phyloP scores from a whole-genome alignment of 805 yeast species.

The Ogataea paradorogensis region DNA sequence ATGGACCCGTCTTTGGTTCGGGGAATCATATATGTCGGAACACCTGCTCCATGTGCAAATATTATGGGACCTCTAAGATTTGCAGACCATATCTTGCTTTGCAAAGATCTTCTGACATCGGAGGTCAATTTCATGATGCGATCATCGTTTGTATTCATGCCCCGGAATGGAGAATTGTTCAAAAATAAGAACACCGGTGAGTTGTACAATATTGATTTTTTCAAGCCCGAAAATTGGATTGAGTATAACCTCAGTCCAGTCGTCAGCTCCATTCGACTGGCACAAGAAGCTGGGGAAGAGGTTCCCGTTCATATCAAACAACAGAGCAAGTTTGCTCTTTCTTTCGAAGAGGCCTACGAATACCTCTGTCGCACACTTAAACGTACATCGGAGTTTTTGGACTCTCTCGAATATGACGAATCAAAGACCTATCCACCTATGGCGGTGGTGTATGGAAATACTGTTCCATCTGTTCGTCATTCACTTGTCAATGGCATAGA shows the following conservation, averaged over 20 bases:
- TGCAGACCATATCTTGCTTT: constrained; percentile 76
- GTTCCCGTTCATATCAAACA: constrained; percentile 21
- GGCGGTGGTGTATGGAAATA: constrained; percentile 76
- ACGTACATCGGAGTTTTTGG: constrained; percentile 55
- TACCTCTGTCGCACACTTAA: constrained; percentile 63
- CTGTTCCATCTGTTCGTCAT: constrained; percentile 83
- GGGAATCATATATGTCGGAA: constrained; percentile 78
- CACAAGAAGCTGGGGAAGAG: constrained; percentile 27
- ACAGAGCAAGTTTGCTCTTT: constrained; percentile 31
- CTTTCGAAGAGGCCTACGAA: constrained; percentile 57
- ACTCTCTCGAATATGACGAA: constrained; percentile 53
- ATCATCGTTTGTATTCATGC: constrained; percentile 75
- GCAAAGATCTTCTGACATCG: constrained; percentile 70
- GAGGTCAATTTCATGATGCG: constrained; percentile 89
- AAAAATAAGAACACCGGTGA: constrained; percentile 58
- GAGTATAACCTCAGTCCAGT: constrained; percentile 73
- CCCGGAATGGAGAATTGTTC: constrained; percentile 72
- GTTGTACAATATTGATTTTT: constrained; percentile 66
- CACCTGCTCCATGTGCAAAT: constrained; percentile 81
- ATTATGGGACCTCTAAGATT: constrained; percentile 81
- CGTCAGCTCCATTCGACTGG: constrained; percentile 42
- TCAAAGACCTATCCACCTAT: constrained; percentile 69
- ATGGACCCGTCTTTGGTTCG: constrained; percentile 63
- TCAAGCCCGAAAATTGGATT: constrained; percentile 78
- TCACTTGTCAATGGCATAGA: constrained; percentile 60